phyloP scores from a whole-genome alignment of 257 asterid genomes.

The Primulina huaijiensis region DNA sequence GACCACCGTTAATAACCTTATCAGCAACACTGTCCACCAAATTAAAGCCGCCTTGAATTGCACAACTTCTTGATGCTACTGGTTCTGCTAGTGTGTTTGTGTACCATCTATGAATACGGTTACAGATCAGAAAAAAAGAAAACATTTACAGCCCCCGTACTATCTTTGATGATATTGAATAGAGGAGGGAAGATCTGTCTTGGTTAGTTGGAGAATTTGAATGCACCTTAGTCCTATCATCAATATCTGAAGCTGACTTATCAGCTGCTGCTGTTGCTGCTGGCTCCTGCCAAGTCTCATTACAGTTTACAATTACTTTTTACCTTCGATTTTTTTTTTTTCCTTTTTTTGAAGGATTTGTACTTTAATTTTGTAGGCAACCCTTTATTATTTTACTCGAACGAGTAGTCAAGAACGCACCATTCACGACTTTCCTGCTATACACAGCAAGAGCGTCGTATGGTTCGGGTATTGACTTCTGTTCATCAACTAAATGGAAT shows the following conservation, averaged over 20 bases:
- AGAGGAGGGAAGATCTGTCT: conserved; percentile 21
- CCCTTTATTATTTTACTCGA: conserved; percentile 23
- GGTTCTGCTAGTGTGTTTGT: background rate
- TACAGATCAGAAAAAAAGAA: conserved; percentile 11
- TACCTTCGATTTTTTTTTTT: background rate
- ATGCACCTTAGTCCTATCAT: conserved; percentile 42
- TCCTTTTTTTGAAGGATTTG: background rate
- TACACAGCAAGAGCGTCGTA: conserved; percentile 45
- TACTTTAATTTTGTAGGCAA: conserved; percentile 2
- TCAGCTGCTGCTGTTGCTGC: conserved; percentile 34
- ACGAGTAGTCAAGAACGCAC: conserved; percentile 71
- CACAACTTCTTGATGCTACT: conserved; percentile 38
- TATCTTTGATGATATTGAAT: conserved; percentile 29
- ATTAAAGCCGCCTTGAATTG: conserved; percentile 83
- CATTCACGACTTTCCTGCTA: conserved; percentile 27
- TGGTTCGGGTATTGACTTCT: conserved; percentile 99
- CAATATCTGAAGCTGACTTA: conserved; percentile 52
- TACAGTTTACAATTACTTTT: conserved; percentile 41
- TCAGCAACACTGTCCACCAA: conserved; percentile 75
- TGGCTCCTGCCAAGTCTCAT: conserved; percentile 38
- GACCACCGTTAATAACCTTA: conserved; percentile 72
- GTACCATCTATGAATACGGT: conserved; percentile 23
- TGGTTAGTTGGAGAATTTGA: conserved; percentile 63
- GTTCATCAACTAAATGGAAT: conserved; percentile 27
- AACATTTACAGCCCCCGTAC: background rate